These are phyloP conservation scores for Vigna nakashimae DNA, from an alignment of 306 rosid genomes.

Conservation along the genomic window DNA sequence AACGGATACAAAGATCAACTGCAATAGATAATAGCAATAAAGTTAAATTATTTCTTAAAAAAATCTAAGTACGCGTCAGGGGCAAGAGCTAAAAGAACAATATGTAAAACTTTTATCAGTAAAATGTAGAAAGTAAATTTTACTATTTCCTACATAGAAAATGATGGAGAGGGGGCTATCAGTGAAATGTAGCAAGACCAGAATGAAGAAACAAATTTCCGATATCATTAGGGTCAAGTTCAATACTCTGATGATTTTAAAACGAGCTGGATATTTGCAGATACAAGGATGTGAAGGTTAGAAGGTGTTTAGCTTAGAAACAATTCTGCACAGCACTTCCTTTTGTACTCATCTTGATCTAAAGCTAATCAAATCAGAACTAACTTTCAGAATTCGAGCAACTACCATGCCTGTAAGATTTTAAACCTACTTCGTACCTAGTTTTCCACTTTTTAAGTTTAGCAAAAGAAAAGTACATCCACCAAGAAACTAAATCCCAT, in stretches of 20 bases:
- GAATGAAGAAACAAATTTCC: constrained; percentile 18
- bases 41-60: background rate
- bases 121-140: background rate
- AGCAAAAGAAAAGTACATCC: background rate
- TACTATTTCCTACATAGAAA: background rate
- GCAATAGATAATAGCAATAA: constrained; percentile 48
- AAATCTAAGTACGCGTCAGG: background rate
- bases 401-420: background rate
- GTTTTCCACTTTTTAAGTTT: background rate
- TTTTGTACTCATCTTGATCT: background rate
- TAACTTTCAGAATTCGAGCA: background rate
- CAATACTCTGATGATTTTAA: constrained; percentile 10
- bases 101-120: background rate
- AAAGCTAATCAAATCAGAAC: background rate
- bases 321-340: background rate
- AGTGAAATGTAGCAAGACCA: constrained; percentile 22
- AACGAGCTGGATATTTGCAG: background rate
- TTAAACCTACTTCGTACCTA: background rate
- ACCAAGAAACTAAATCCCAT: constrained; percentile 6
- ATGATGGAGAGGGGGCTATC: background rate
- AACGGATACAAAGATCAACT: constrained; percentile 87
- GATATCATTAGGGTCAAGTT: constrained; percentile 13
- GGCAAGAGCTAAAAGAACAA: background rate
- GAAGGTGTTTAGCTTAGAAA: background rate
- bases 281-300: constrained; percentile 2